Conservation (phyloP, 768 basidiomycete genomes). For the Pisolithus sp. region DNA sequence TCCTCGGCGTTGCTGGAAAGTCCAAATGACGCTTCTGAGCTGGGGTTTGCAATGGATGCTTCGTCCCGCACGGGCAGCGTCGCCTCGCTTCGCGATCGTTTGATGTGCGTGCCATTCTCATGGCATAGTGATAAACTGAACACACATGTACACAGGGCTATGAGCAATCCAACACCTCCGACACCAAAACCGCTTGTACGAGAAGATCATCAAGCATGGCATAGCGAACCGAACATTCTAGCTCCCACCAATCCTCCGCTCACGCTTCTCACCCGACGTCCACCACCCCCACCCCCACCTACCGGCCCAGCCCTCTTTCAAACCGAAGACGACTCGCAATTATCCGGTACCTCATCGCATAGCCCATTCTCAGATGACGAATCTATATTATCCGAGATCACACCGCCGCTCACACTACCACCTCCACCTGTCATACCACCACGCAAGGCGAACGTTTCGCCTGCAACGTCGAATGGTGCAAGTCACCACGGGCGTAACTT, state of each 20-base stretch:
- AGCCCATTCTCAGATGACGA: conserved; percentile 29
- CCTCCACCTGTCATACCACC: conserved; percentile 4
- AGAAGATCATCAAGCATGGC: conserved; percentile 12
- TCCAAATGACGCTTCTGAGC: neutral
- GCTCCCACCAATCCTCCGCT: conserved; percentile 18
- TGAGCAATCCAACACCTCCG: conserved; percentile 32
- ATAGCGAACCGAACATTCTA: conserved; percentile 20
- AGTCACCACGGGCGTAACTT: conserved; percentile 4
- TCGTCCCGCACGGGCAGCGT: no score
- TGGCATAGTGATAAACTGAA: neutral
- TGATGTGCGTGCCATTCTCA: conserved; percentile 12
- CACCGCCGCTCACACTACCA: conserved; percentile 8
- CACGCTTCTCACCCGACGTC: conserved; percentile 12
- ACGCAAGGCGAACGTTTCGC: conserved; percentile 7
- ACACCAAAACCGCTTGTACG: conserved; percentile 6
- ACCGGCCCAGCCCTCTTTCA: conserved; percentile 10
- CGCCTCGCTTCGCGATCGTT: conserved; percentile 34
- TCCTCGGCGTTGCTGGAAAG: conserved; percentile 2
- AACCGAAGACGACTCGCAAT: conserved; percentile 17
- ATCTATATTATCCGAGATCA: conserved; percentile 21
- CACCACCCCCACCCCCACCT: conserved; percentile 11
- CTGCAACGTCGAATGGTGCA: neutral
- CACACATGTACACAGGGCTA: neutral
- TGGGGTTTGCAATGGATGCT: neutral
- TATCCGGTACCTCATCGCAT: conserved; percentile 11